Percentiles rank a stretch among this genome's conserved stretches.
Conservation (phyloP, 192 early-diverging fungal genomes). For the Chytriomyces hyalinus region DNA sequence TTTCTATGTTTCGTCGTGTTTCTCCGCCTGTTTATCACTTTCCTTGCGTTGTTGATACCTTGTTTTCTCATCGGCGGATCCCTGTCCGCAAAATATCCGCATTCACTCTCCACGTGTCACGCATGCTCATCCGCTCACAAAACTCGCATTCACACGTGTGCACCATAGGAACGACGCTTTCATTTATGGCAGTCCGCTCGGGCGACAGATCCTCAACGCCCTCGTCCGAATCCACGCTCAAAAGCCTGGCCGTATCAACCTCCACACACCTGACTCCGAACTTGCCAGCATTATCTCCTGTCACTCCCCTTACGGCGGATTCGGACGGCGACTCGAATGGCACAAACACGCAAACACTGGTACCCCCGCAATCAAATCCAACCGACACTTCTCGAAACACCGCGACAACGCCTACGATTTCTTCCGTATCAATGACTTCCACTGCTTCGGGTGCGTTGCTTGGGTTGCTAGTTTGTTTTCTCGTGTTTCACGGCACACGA, state of each 20-base stretch:
- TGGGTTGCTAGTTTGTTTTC: too few relatives aligned
- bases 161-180: constrained; percentile 18
- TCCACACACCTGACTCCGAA: not conserved
- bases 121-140: too few relatives aligned
- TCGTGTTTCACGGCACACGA: too few relatives aligned
- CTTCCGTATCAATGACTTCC: too few relatives aligned
- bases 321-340: not conserved
- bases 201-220: not conserved
- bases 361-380: constrained; percentile 17
- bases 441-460: too few relatives aligned
- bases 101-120: not conserved
- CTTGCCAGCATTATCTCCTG: not conserved
- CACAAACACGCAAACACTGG: too few relatives aligned
- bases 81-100: not conserved
- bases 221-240: not conserved
- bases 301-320: not conserved
- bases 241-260: not conserved
- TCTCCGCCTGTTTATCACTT: not conserved
- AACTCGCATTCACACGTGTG: too few relatives aligned
- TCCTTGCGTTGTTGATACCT: not conserved
- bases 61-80: not conserved
- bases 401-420: too few relatives aligned
- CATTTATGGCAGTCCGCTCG: constrained; percentile 31
- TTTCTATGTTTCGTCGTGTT: not conserved
- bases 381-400: constrained; percentile 3